These are phyloP conservation scores for Annulohypoxylon stygium DNA, from an alignment of 495 filamentous ascomycete genomes.

Conservation along the genomic window DNA sequence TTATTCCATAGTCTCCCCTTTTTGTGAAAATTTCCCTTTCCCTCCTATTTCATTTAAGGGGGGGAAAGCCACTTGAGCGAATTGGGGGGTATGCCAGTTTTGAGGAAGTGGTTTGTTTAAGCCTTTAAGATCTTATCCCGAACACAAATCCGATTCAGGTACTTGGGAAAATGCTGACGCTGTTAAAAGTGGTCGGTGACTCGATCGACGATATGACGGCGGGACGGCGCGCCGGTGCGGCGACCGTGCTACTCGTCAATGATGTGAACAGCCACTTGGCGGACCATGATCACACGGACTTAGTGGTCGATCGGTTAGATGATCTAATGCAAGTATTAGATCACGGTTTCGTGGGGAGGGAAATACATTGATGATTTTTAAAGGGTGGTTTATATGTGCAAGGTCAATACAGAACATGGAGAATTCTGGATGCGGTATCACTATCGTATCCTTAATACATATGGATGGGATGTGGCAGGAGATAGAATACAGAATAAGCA, in stretches of 20 bases:
- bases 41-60: not conserved
- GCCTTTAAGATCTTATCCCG: too few relatives aligned
- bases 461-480: not conserved
- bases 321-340: slow-evolving; percentile 80
- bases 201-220: slow-evolving; percentile 95
- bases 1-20: not conserved
- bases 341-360: slow-evolving; percentile 68
- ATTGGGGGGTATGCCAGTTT: too few relatives aligned
- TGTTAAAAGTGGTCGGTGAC: slow-evolving; percentile 74
- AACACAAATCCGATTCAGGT: not conserved
- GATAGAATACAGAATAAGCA: not conserved
- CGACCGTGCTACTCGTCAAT: slow-evolving; percentile 88
- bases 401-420: not conserved
- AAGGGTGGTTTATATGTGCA: not conserved
- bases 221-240: slow-evolving; percentile 84
- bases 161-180: not conserved
- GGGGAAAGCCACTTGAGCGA: too few relatives aligned
- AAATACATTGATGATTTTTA: not conserved
- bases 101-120: not conserved
- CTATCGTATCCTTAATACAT: not conserved
- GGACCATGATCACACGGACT: slow-evolving; percentile 82
- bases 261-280: slow-evolving; percentile 80
- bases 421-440: not conserved
- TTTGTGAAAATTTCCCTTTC: not conserved
- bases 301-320: slow-evolving; percentile 73